A percentile compares a stretch with the other conserved stretches of the same genome.
Evolutionary conservation across 768 basidiomycete genomes (phyloP).

Genomic region (Suillus occidentalis): DNA sequence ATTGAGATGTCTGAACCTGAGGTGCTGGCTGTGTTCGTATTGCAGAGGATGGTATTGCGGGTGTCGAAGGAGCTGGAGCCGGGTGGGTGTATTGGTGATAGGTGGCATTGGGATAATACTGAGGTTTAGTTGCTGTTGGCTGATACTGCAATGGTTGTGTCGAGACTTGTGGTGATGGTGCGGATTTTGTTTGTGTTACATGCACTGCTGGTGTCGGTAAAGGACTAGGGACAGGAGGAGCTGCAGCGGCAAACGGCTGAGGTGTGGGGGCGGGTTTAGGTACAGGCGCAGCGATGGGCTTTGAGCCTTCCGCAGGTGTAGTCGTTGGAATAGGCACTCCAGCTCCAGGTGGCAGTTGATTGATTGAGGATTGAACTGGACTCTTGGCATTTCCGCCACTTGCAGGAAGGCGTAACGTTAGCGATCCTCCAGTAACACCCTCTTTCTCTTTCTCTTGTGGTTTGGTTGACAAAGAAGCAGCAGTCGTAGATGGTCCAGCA

Average conservation of each 20-base stretch:
- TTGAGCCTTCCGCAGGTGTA: constrained; percentile 19
- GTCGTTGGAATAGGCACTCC: constrained; percentile 14
- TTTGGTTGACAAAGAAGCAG: constrained; percentile 12
- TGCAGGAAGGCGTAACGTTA: constrained; percentile 25
- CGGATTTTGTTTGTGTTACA: constrained; percentile 5
- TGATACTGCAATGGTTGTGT: constrained; percentile 34
- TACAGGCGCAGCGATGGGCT: constrained; percentile 21
- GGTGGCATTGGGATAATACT: constrained; percentile 53
- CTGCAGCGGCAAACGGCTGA: constrained; percentile 21
- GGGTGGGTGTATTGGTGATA: constrained; percentile 39
- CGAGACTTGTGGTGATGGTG: constrained; percentile 35
- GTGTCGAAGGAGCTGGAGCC: constrained; percentile 19
- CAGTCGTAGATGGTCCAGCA: constrained; percentile 6
- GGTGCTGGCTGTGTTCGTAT: constrained; percentile 4
- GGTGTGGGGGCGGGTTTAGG: constrained; percentile 22
- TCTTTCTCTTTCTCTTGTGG: constrained; percentile 16
- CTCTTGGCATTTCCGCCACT: constrained; percentile 20
- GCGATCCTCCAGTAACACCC: constrained; percentile 11
- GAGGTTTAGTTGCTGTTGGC: constrained; percentile 24
- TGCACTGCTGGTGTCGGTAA: constrained; percentile 15
- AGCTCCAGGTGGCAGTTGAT: constrained; percentile 19
- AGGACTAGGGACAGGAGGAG: constrained; percentile 22
- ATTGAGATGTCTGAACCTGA: constrained; percentile 24
- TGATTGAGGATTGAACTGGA: constrained; percentile 22
- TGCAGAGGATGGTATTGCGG: constrained; percentile 15